Evolutionary conservation across 116 monocot genomes (phyloP).

Genomic region (Cymodocea nodosa): DNA sequence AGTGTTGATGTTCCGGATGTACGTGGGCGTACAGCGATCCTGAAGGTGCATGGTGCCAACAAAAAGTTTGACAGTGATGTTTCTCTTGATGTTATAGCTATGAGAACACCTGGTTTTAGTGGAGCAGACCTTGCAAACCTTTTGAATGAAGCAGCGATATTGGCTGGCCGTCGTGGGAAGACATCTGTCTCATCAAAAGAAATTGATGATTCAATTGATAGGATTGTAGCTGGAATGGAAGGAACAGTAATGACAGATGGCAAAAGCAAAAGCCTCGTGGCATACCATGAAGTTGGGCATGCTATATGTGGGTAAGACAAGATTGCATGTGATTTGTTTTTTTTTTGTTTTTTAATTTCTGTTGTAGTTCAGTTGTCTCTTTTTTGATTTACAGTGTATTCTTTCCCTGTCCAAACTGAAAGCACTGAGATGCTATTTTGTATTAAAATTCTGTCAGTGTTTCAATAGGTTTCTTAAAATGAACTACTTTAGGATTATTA

Average conservation of each 20-base stretch:
- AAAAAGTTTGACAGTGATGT: constrained; percentile 41
- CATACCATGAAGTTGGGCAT: constrained; percentile 99
- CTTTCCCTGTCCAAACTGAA: too few species aligned
- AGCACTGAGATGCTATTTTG: too few species aligned
- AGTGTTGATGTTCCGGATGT: constrained; percentile 53
- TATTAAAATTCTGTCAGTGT: too few species aligned
- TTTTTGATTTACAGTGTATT: not conserved
- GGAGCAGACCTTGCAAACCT: constrained; percentile 99
- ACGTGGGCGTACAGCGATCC: constrained; percentile 38
- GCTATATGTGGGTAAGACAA: constrained; percentile 88
- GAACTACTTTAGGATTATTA: too few species aligned
- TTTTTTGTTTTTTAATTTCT: not conserved
- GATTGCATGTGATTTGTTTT: not conserved
- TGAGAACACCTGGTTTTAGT: constrained; percentile 62
- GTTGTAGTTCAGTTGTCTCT: not conserved
- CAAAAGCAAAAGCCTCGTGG: constrained; percentile 96
- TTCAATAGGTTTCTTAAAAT: too few species aligned
- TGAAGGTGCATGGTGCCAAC: constrained; percentile 43
- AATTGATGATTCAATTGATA: constrained; percentile 98
- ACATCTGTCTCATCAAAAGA: constrained; percentile 92
- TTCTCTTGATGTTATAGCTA: constrained; percentile 44
- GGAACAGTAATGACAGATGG: constrained; percentile 98
- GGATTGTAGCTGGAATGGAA: constrained; percentile 99
- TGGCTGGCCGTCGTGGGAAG: constrained; percentile 83
- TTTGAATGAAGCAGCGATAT: constrained; percentile 89